Base-by-base conservation (phyloP, 257 asterid genomes). In the Avicennia marina region DNA sequence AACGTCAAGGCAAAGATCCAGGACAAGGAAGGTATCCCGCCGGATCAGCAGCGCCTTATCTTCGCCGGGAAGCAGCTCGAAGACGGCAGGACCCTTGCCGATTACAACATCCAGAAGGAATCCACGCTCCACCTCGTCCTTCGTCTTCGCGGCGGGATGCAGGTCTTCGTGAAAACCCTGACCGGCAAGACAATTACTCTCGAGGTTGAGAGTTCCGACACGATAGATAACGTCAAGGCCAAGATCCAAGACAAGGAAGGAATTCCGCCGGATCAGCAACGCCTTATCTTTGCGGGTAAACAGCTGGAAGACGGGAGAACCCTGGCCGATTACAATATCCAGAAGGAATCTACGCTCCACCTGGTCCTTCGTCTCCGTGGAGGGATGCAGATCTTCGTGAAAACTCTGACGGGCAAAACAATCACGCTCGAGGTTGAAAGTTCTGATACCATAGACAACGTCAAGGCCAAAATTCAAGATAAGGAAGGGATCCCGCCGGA, bases 61-160 rank as follows among this genome's bases (percentile, higher is more conserved):
- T 67, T 67, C 49, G 72, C 72, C 58, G 72, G 72, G 3, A 67
- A 67, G 38, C 72, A 67, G 50, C 17, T 67, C 34, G 67, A 67
- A 39, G 72, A 67, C 29, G 72, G 67, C 62, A 32, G 72, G 43
- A 67, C 72, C 56, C 72, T 66, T 11, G 72, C 72, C 56, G 72
- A 66, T 32, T 66, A 66, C 56, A 66, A 66, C 56, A 66, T 66
- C 17, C 72, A 59, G 64, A 68, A 68, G 59, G 73, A 68, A 33
- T 68, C 73, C 32, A 68, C 68, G 2, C 73, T 67, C 46, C 73
- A 67, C 64, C 73, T 68, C 13, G 73, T 68, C 42, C 63, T 68
- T 11, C 73, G 73, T 56, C 68, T 68, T 21, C 73, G 73, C 36
- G 73, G 73, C 24, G 70, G 70, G 50, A 61, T 61, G 67, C 67